Percentiles rank a stretch among this genome's conserved stretches.
Conservation (phyloP, 371 early-diverging fungal genomes). For the Mortierella sp. region DNA sequence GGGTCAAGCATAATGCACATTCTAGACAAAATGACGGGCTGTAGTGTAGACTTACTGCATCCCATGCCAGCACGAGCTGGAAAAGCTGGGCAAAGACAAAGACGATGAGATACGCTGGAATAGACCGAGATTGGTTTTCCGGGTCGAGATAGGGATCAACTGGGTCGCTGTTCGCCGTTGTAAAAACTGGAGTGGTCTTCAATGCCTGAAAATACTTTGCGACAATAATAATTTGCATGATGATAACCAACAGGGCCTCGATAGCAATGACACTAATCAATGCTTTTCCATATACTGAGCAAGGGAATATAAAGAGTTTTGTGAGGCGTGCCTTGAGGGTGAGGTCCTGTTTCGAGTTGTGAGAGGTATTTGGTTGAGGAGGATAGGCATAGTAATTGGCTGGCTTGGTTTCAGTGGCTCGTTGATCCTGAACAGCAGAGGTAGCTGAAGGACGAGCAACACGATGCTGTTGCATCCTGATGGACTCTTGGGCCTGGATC, state of each 20-base stretch:
- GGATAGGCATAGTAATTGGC: constrained; percentile 41
- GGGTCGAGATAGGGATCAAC: constrained; percentile 24
- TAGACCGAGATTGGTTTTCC: constrained; percentile 44
- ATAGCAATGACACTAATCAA: constrained; percentile 63
- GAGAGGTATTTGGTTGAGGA: constrained; percentile 22
- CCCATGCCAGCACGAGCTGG: constrained; percentile 80
- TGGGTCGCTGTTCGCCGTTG: not conserved
- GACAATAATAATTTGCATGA: constrained; percentile 74
- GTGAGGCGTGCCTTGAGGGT: constrained; percentile 25
- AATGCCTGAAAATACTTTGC: constrained; percentile 64
- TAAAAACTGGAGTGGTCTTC: constrained; percentile 21
- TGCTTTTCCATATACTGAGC: constrained; percentile 59
- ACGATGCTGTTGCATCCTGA: constrained; percentile 44
- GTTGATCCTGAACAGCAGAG: constrained; percentile 16
- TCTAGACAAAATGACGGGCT: not conserved
- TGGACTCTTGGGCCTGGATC: constrained; percentile 22
- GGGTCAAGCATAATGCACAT: not conserved
- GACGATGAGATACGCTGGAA: constrained; percentile 83
- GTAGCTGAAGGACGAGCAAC: constrained; percentile 36
- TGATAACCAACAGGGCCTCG: constrained; percentile 77
- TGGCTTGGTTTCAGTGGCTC: constrained; percentile 20
- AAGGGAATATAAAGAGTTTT: constrained; percentile 37
- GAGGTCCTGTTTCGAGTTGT: not conserved
- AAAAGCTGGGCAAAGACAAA: constrained; percentile 83
- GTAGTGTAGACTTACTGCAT: constrained; percentile 71